Evolutionary conservation across 2,329 filamentous ascomycete genomes (phyloP), one percentile per base, ranked within the genome.

Genomic region (Neonectria neomacrospora): DNA sequence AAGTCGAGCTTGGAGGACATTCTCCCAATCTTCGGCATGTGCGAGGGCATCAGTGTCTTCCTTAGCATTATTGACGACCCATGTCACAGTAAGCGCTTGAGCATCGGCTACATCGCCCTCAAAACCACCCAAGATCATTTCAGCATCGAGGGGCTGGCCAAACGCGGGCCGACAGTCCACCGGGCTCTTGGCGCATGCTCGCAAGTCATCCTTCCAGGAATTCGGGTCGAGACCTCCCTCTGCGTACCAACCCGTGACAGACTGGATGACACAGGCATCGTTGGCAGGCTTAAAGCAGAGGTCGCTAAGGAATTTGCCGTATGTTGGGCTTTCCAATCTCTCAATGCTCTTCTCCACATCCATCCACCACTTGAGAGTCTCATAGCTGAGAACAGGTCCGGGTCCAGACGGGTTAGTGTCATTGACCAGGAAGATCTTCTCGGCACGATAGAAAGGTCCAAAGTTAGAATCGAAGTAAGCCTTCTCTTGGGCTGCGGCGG

Each of bases 271-370:
- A 71, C 96, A 99, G 14, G 91, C 93, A 70, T 93, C 87, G 1
- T 92, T 93, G 0, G 91, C 93, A 2, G 96, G 96, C 76, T 97
- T 97, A 80, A 97, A 95, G 81, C 96, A 99, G 16, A 99, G 87
- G 74, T 98, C 92, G 26, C 93, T 83, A 3, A 99, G 83, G 0
- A 86, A 90, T 56, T 91, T 86, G 7, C 88, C 90, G 55, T 87
- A 88, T 20, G 89, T 82, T 14, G 86, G 75, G 3, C 94, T 93
- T 75, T 91, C 91, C 59, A 97, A 85, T 42, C 87, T 84, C 60
- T 86, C 85, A 37, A 98, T 88, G 52, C 90, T 89, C 69, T 88
- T 87, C 76, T 99, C 96, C 2, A 98, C 90, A 65, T 90, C 92
- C 74, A 96, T 92, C 96, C 95, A 98, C 96, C 96, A 99, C 26